Base-by-base conservation (phyloP, 2,329 filamentous ascomycete genomes). In the Trichoderma endophyticum region DNA sequence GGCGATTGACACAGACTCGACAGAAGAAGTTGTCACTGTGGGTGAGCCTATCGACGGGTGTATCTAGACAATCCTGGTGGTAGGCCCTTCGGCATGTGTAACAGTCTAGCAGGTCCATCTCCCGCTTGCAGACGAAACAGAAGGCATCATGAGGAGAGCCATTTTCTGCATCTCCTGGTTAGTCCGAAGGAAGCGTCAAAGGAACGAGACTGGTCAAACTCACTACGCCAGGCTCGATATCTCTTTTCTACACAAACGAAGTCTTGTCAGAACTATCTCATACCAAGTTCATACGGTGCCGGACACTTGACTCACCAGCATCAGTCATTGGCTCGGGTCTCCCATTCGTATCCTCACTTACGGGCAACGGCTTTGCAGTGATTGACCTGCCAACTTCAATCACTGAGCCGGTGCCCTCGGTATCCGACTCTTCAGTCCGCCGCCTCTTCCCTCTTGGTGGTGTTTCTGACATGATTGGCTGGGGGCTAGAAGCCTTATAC, bases 191-290 rank as follows among this genome's bases (percentile, higher is more conserved):
- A 24, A 4, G 26, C 12, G 8, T 6, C 14, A 62, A 24, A 32
- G 9, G 6, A 8, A 26, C 6, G 24, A 30, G 43, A 30, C 14
- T 5, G n/a, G 56, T 15, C 32, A 12, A 18, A 66, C 69, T 65
- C 36, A 71, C 69, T 65, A 15, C 69, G 61, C 69, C 69, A 71
- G 15, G 54, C 34, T 60, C 62, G 69, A 51, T 71, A 71, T 71
- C 69, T 65, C 32, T 51, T 65, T 28, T 59, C 69, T 71, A 26
- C 8, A 30, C 24, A 21, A 8, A 14, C 8, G 8, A 30, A n/a
- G 21, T 6, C 21, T 36, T 8, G 26, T 65, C 32, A 71, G 69
- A 12, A 63, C 15, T 24, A 43, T 26, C 7, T n/a, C 11, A 14
- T 21, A 14, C 18, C 7, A 4, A 7, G 4, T 54, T 61, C 57